phyloP scores from a whole-genome alignment of 2,329 filamentous ascomycete species.

The Fusarium napiforme region DNA sequence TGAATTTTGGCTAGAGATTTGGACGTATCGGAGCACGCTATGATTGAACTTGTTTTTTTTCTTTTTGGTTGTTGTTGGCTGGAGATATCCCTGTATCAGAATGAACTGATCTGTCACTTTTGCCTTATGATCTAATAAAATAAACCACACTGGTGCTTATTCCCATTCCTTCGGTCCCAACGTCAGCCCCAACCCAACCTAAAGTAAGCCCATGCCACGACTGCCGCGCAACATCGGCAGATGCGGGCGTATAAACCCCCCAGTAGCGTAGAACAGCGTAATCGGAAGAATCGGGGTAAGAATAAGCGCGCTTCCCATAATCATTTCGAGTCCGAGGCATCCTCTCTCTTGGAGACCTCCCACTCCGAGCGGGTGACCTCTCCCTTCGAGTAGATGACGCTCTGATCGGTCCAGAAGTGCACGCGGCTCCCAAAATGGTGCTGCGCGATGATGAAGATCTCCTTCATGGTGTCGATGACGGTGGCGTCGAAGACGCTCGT shows the following conservation, averaged over 20 bases:
- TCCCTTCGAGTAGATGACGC: background rate
- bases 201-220: background rate
- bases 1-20: slow-evolving; percentile 7
- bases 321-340: background rate
- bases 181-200: slow-evolving; percentile 4
- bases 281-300: background rate
- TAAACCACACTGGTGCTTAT: background rate
- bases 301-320: background rate
- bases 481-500: background rate
- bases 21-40: background rate
- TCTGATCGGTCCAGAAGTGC: background rate
- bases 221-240: background rate
- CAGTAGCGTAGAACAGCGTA: background rate
- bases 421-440: background rate
- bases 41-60: background rate
- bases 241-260: background rate
- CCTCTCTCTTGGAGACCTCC: background rate
- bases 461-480: background rate
- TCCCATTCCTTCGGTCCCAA: background rate
- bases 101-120: slow-evolving; percentile 6
- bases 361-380: background rate
- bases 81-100: slow-evolving; percentile 26
- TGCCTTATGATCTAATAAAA: background rate
- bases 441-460: background rate
- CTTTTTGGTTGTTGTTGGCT: background rate